Evolutionary conservation across 805 yeast species (phyloP).

Genomic region (Starmerella bombicola): DNA sequence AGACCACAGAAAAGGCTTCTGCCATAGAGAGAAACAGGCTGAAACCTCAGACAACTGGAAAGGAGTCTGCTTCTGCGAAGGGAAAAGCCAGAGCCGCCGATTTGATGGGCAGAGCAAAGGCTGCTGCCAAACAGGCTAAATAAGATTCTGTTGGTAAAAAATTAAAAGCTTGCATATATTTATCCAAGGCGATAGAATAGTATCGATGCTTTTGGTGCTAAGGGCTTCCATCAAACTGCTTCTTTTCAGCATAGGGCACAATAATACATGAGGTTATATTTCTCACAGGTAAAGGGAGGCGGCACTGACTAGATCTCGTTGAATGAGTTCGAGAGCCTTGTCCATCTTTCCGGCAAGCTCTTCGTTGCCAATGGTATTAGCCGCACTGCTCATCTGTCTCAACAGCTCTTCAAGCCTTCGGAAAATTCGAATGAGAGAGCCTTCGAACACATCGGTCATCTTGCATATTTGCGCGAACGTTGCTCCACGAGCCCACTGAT

Average conservation of each 20-base stretch:
- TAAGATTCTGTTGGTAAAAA: too few relatives aligned
- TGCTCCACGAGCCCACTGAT: conserved; percentile 94
- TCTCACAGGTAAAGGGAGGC: conserved; percentile 66
- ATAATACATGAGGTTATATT: neutral
- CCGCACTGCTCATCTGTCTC: conserved; percentile 80
- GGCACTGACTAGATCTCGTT: conserved; percentile 93
- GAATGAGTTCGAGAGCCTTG: conserved; percentile 68
- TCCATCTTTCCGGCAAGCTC: conserved; percentile 83
- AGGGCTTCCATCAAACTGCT: too few relatives aligned
- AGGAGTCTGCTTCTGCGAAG: conserved; percentile 7
- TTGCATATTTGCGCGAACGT: conserved; percentile 92
- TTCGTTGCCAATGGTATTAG: conserved; percentile 85
- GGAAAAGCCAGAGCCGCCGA: conserved; percentile 5
- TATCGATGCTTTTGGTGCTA: too few relatives aligned
- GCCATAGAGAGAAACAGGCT: conserved; percentile 49
- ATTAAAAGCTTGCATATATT: too few relatives aligned
- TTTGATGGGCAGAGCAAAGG: conserved; percentile 7
- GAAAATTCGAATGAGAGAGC: conserved; percentile 87
- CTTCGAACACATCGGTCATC: conserved; percentile 98
- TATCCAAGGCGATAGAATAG: too few relatives aligned
- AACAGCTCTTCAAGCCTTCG: conserved; percentile 87
- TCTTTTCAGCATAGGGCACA: too few relatives aligned
- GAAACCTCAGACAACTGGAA: conserved; percentile 10
- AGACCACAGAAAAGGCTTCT: conserved; percentile 51
- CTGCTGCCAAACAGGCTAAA: too few relatives aligned